Base-by-base conservation (phyloP, 441 rosid genomes). In the Pelargonium australe region DNA sequence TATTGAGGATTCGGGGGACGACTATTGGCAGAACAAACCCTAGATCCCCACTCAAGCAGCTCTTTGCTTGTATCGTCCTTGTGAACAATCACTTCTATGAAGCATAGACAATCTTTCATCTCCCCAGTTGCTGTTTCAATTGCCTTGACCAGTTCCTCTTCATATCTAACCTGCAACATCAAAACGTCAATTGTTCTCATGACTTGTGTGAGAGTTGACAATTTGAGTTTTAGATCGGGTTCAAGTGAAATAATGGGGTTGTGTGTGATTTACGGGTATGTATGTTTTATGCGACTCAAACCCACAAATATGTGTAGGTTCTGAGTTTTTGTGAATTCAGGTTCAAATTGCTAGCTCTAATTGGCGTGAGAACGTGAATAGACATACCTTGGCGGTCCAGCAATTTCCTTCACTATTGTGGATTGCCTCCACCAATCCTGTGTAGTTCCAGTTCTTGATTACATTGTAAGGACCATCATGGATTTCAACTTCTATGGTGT, bases 401-500 rank as follows among this genome's bases (percentile, higher is more conserved):
- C 58, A 51, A 19, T 51, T 51, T n/a, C 58, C 58, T 51, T 51
- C 58, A 51, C 58, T 20, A n/a, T n/a, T 51, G 19, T 13, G 19
- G 14, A 47, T 11, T 47, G 53, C 53, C 1, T 47, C 53, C 53
- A 47, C 53, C 14, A 47, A 12, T 47, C 17, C 58, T 1, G 58
- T 51, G 58, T 51, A 51, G 58, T n/a, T 14, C 98, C 98, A 93
- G 83, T 93, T 91, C 86, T 91, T 93, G 61, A 93, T 93, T 82
- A 88, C 96, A 63, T 91, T 93, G 82, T 93, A 93, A 0, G 97
- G 98, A 17, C 97, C 97, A 55, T 93, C 96, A 31, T 93, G 96
- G 76, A 87, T 91, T 81, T 93, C 96, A 0, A 89, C 95, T 79
- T 90, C 98, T 69, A 93, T 93, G 63, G 98, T 91, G 87, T 93